Conservation (phyloP, 2,329 filamentous ascomycete genomes). For the Fusarium sp. region DNA sequence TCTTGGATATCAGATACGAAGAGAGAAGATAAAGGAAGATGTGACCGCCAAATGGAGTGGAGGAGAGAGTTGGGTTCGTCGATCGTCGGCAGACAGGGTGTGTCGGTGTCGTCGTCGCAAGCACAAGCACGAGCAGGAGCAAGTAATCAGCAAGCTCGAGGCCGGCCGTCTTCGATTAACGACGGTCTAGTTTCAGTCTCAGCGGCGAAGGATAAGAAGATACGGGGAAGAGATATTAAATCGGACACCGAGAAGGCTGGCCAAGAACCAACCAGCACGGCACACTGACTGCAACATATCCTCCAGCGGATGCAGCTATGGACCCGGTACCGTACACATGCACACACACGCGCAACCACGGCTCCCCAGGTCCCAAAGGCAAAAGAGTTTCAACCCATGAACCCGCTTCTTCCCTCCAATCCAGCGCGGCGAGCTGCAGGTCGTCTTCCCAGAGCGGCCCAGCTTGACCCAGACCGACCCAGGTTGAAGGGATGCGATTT, state of each 20-base stretch:
- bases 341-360: conserved; percentile 31
- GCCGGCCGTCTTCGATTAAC: conserved; percentile 15
- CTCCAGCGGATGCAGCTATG: conserved; percentile 14
- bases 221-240: conserved; percentile 33
- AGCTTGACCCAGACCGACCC: conserved; percentile 33
- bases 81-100: conserved; percentile 7
- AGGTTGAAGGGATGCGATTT: conserved; percentile 37
- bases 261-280: conserved; percentile 2
- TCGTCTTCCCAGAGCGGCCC: conserved; percentile 16
- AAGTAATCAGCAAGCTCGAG: conserved; percentile 8
- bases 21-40: background rate
- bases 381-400: conserved; percentile 39
- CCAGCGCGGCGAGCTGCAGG: conserved; percentile 29
- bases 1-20: background rate
- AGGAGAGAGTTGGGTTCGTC: background rate
- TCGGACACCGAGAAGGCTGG: conserved; percentile 15
- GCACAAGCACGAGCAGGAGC: conserved; percentile 8
- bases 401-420: conserved; percentile 43
- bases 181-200: conserved; percentile 25
- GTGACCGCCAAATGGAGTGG: background rate
- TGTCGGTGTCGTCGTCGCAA: conserved; percentile 2
- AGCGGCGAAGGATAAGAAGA: conserved; percentile 3
- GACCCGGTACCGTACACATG: conserved; percentile 12
- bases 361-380: conserved; percentile 23
- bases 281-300: conserved; percentile 6